These are phyloP conservation scores for Paradendryphiella salina DNA, from an alignment of 2,329 filamentous ascomycete species.

Conservation along the genomic window DNA sequence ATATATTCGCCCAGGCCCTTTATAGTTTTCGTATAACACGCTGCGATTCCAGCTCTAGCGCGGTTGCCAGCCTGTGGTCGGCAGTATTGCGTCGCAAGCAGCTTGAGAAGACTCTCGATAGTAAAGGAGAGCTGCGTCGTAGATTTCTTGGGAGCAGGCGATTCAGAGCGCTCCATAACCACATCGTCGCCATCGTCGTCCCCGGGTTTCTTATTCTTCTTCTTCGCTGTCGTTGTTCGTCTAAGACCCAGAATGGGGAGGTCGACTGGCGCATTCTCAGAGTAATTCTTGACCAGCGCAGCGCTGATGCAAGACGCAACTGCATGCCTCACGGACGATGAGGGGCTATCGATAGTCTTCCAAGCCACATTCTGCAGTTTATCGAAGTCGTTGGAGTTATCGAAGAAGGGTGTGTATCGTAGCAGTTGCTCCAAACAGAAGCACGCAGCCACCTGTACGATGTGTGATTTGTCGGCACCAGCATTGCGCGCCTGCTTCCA, in stretches of 20 bases:
- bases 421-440: constrained; percentile 75
- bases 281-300: constrained; percentile 79
- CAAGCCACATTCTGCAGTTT: constrained; percentile 79
- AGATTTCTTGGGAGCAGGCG: constrained; percentile 73
- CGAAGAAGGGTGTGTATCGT: constrained; percentile 76
- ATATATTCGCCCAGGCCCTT: constrained; percentile 76
- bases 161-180: constrained; percentile 66
- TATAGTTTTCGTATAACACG: constrained; percentile 84
- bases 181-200: constrained; percentile 74
- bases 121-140: constrained; percentile 72
- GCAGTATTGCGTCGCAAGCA: constrained; percentile 79
- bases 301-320: constrained; percentile 84
- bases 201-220: constrained; percentile 69
- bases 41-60: constrained; percentile 77
- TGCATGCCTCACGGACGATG: constrained; percentile 76
- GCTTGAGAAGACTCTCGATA: constrained; percentile 75
- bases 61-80: constrained; percentile 77
- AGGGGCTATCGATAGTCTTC: constrained; percentile 82
- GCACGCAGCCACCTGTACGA: constrained; percentile 79
- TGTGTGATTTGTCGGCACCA: constrained; percentile 77
- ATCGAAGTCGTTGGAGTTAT: constrained; percentile 88
- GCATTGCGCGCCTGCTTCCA: constrained; percentile 88
- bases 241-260: constrained; percentile 45
- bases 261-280: constrained; percentile 56
- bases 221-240: constrained; percentile 68